These are phyloP conservation scores for Fraxinus latifolia DNA, from an alignment of 305 asterid species.

Conservation along the genomic window DNA sequence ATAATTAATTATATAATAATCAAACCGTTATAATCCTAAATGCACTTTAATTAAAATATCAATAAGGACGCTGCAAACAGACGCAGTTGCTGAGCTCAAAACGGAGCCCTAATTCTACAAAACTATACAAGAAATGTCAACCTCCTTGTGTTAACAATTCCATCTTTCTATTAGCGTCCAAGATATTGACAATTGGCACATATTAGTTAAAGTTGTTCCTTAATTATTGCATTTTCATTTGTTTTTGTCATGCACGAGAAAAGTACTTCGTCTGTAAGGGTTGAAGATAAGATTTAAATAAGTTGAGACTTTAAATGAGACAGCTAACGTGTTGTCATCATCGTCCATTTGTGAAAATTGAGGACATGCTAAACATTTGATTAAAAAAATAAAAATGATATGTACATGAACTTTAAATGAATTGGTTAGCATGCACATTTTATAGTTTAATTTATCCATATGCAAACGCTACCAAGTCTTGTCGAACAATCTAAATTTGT, in stretches of 20 bases:
- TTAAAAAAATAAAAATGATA: neutral
- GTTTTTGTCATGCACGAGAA: neutral
- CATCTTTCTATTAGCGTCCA: neutral
- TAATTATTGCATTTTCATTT: neutral
- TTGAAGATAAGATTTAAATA: neutral
- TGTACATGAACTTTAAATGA: neutral
- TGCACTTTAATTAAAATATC: constrained; percentile 31
- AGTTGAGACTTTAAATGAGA: neutral
- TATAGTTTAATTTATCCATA: too few relatives aligned
- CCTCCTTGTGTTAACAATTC: neutral
- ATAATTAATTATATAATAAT: constrained; percentile 1
- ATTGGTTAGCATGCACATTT: neutral
- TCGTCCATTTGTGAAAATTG: neutral
- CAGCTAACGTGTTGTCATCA: neutral
- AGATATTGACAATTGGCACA: neutral
- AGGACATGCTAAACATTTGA: neutral
- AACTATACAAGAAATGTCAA: neutral
- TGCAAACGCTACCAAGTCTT: neutral
- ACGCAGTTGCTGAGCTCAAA: constrained; percentile 39
- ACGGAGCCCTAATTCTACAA: constrained; percentile 11
- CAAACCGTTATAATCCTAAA: constrained; percentile 28
- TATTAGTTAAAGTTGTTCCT: neutral
- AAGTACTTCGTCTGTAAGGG: neutral
- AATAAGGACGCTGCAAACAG: constrained; percentile 24
- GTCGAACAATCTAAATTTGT: neutral